Evolutionary conservation across 768 basidiomycete genomes (phyloP).

Genomic region (Punctularia strigosozonata): DNA sequence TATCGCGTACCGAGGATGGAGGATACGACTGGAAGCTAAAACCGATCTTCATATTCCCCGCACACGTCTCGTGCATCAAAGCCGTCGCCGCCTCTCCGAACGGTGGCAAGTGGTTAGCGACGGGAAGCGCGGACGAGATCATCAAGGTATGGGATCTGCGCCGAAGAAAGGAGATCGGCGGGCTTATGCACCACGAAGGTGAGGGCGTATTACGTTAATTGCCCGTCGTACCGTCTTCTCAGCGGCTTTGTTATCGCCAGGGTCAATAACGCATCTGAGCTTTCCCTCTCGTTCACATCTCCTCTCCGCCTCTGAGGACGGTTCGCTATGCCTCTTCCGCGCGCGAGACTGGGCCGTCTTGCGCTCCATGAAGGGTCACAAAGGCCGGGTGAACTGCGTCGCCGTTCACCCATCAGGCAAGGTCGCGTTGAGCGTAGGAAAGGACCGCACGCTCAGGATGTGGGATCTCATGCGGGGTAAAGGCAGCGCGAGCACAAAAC

Average conservation of each 20-base stretch:
- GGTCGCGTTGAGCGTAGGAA: slow-evolving; percentile 83
- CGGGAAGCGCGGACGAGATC: slow-evolving; percentile 92
- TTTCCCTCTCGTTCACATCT: slow-evolving; percentile 88
- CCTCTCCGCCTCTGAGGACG: slow-evolving; percentile 87
- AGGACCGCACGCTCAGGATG: slow-evolving; percentile 85
- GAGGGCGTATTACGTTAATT: too few relatives aligned
- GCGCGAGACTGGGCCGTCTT: slow-evolving; percentile 92
- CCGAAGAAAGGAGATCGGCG: slow-evolving; percentile 87
- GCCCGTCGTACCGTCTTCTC: neutral
- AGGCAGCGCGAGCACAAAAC: slow-evolving; percentile 77
- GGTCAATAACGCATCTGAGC: slow-evolving; percentile 79
- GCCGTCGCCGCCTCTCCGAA: slow-evolving; percentile 78
- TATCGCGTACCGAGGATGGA: slow-evolving; percentile 14
- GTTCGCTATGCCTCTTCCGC: slow-evolving; percentile 80
- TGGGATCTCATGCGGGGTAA: slow-evolving; percentile 98
- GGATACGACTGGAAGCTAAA: slow-evolving; percentile 34
- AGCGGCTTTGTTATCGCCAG: slow-evolving; percentile 25
- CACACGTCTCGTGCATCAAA: slow-evolving; percentile 89
- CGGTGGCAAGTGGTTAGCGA: slow-evolving; percentile 94
- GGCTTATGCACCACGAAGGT: slow-evolving; percentile 94
- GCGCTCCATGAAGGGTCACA: slow-evolving; percentile 84
- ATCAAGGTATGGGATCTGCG: slow-evolving; percentile 95
- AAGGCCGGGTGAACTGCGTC: slow-evolving; percentile 81
- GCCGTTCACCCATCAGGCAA: slow-evolving; percentile 92
- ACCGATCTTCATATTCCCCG: slow-evolving; percentile 93